Conservation (phyloP, 768 basidiomycete species). For the Mycena rebaudengoi region DNA sequence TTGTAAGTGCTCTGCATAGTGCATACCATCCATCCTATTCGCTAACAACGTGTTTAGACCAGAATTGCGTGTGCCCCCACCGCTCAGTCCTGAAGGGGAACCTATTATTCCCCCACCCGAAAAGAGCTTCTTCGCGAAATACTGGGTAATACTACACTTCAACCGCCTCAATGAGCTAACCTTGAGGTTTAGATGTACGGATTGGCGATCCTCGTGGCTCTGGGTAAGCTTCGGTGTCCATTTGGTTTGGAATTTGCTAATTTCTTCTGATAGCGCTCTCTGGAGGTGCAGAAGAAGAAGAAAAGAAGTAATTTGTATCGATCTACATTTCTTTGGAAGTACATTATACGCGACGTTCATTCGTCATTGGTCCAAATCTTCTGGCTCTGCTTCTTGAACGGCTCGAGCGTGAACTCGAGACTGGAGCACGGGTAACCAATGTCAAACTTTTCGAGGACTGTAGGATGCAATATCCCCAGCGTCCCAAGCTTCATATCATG, state of each 20-base stretch:
- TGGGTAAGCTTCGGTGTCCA: slow-evolving; percentile 55
- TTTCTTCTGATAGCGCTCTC: slow-evolving; percentile 38
- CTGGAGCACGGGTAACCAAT: slow-evolving; percentile 94
- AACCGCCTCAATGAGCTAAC: no score
- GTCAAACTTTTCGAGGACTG: slow-evolving; percentile 92
- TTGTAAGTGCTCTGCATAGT: slow-evolving; percentile 50
- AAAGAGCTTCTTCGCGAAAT: slow-evolving; percentile 86
- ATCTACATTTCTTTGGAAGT: slow-evolving; percentile 17
- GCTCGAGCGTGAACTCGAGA: slow-evolving; percentile 93
- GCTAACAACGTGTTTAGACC: slow-evolving; percentile 53
- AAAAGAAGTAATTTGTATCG: slow-evolving; percentile 32
- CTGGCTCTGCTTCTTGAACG: slow-evolving; percentile 83
- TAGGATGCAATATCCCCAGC: slow-evolving; percentile 94
- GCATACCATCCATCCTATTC: background rate
- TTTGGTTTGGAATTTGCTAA: background rate
- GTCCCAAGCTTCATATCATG: slow-evolving; percentile 82
- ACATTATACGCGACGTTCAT: slow-evolving; percentile 30
- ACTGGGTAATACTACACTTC: slow-evolving; percentile 64
- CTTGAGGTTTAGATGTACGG: slow-evolving; percentile 79
- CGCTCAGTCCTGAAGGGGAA: slow-evolving; percentile 71
- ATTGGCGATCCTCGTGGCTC: slow-evolving; percentile 60
- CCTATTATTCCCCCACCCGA: slow-evolving; percentile 68
- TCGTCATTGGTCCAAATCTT: slow-evolving; percentile 65
- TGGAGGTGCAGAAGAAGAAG: slow-evolving; percentile 48
- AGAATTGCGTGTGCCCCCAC: slow-evolving; percentile 72